Evolutionary conservation across 176 grass and related monocot species (phyloP).

Genomic region (Musa acuminata): DNA sequence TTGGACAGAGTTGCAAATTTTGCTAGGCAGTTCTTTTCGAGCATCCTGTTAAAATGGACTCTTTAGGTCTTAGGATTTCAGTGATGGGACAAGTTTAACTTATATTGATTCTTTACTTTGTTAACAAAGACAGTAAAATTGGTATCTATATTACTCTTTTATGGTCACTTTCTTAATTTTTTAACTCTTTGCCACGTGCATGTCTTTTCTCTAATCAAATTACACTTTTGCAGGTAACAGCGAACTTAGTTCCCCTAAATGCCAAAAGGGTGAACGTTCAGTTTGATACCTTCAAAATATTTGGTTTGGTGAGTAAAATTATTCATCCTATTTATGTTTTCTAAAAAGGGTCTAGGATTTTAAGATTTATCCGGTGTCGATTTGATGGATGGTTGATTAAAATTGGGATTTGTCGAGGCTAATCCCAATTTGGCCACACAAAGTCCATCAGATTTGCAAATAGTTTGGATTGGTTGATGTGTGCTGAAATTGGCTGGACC

Average conservation of each 20-base stretch:
- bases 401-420: not conserved
- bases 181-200: not conserved
- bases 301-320: constrained; percentile 59
- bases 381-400: not conserved
- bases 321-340: constrained; percentile 8
- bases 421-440: not conserved
- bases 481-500: too few relatives aligned
- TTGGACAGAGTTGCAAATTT: too few relatives aligned
- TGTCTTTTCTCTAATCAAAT: not conserved
- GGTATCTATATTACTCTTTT: not conserved
- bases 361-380: not conserved
- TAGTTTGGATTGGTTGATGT: too few relatives aligned
- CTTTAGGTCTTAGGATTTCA: not conserved
- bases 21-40: too few relatives aligned
- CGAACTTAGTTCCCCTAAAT: constrained; percentile 70
- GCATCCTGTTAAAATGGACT: not conserved
- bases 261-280: constrained; percentile 50
- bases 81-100: not conserved
- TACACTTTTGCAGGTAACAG: constrained; percentile 66
- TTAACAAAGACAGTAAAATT: not conserved
- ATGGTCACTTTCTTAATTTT: not conserved
- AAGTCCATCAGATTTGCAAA: not conserved
- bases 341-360: not conserved
- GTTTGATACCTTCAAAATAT: constrained; percentile 96
- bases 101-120: not conserved